These are phyloP conservation scores for Allantophomopsis cytisporea DNA, from an alignment of 2,329 filamentous ascomycete genomes.

Conservation along the genomic window DNA sequence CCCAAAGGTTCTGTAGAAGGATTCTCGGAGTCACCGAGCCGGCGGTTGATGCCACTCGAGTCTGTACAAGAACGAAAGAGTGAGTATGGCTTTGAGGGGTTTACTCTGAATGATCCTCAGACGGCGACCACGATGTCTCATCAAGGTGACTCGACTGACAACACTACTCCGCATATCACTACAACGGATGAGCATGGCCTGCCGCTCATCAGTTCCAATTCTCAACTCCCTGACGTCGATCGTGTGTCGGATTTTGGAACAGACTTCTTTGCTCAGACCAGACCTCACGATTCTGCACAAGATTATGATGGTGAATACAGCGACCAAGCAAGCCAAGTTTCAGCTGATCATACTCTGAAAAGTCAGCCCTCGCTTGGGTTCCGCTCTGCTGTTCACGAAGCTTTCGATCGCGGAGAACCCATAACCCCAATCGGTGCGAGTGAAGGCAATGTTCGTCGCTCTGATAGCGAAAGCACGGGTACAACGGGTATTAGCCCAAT, in stretches of 20 bases:
- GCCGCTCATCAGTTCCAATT: conserved; percentile 2
- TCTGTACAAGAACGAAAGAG: conserved; percentile 43
- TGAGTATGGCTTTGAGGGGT: conserved; percentile 39
- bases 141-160: conserved; percentile 5
- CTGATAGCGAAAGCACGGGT: conserved; percentile 45
- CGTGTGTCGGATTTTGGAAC: conserved; percentile 47
- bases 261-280: conserved; percentile 33
- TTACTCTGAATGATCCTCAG: conserved; percentile 10
- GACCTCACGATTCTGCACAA: conserved; percentile 2
- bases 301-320: not conserved
- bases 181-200: conserved; percentile 1
- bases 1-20: conserved; percentile 1
- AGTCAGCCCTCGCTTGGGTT: conserved; percentile 41
- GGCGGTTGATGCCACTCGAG: conserved; percentile 28
- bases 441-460: conserved; percentile 35
- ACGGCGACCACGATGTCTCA: not conserved
- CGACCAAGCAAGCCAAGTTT: too few relatives aligned
- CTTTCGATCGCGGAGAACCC: conserved; percentile 45
- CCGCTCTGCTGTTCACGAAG: conserved; percentile 46
- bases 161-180: too few relatives aligned
- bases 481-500: conserved; percentile 43
- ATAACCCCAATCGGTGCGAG: conserved; percentile 33
- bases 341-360: conserved; percentile 21
- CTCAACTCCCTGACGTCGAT: conserved; percentile 30
- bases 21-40: conserved; percentile 5